phyloP scores from a whole-genome alignment of 148 eudicot species.

The Cornus controversa region DNA sequence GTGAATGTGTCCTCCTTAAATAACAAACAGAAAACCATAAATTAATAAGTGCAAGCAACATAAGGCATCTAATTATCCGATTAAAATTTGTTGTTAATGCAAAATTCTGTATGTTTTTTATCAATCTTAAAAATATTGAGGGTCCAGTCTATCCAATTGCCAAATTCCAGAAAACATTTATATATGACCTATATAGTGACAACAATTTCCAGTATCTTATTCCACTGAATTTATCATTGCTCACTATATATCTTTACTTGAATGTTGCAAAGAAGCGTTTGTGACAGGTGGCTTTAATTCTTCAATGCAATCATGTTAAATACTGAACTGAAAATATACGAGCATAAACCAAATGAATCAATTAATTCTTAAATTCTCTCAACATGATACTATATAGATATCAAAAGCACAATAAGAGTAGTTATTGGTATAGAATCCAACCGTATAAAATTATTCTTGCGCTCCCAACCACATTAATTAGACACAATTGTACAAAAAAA shows the following conservation, averaged over 20 bases:
- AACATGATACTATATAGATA: too few species aligned
- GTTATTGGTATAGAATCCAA: too few species aligned
- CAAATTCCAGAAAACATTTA: too few species aligned
- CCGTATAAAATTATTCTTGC: too few species aligned
- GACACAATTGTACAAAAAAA: neutral
- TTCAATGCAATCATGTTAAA: neutral
- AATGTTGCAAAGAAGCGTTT: neutral
- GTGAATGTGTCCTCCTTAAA: conserved; percentile 90
- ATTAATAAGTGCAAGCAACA: conserved; percentile 10
- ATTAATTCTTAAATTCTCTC: neutral
- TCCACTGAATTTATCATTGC: neutral
- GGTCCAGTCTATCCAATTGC: too few species aligned
- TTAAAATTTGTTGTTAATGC: too few species aligned
- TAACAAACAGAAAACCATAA: conserved; percentile 11
- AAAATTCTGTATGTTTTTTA: too few species aligned
- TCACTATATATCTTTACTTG: neutral
- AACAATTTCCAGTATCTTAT: neutral
- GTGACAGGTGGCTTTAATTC: neutral
- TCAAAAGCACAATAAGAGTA: too few species aligned
- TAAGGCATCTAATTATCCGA: neutral
- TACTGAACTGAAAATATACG: neutral
- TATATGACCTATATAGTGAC: neutral
- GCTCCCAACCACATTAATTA: too few species aligned
- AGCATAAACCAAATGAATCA: neutral
- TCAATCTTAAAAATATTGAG: too few species aligned